Conservation (phyloP, 1,284 basidiomycete genomes). For the Ceratobasidium sp. region DNA sequence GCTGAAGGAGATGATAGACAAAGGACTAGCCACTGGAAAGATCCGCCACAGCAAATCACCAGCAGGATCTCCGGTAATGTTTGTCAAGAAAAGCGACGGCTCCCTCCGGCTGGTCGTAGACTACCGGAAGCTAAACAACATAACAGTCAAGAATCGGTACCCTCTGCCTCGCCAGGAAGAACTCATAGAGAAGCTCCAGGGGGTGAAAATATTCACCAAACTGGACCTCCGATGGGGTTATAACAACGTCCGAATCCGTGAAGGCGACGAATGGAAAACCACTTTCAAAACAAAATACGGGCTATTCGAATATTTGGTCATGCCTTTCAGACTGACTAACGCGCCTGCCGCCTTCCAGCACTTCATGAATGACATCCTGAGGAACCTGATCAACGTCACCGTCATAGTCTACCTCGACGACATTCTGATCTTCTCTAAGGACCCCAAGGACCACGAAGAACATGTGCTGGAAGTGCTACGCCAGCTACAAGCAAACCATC, state of each 20-base stretch:
- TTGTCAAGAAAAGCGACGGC: conserved; percentile 56
- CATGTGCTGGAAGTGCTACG: conserved; percentile 30
- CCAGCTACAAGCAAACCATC: not conserved
- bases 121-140: conserved; percentile 59
- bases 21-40: conserved; percentile 8
- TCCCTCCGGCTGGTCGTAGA: conserved; percentile 58
- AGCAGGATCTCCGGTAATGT: not conserved
- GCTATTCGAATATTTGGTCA: conserved; percentile 56
- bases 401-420: conserved; percentile 45
- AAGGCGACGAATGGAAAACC: conserved; percentile 55
- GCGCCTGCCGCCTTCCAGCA: conserved; percentile 56
- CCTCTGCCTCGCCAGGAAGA: conserved; percentile 50
- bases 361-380: conserved; percentile 47
- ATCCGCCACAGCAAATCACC: conserved; percentile 22
- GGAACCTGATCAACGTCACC: conserved; percentile 22
- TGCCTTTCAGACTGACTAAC: conserved; percentile 51
- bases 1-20: conserved; percentile 22
- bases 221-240: conserved; percentile 53
- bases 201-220: conserved; percentile 52
- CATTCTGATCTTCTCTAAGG: conserved; percentile 40
- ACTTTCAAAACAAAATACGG: conserved; percentile 56
- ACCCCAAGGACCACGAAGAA: not conserved
- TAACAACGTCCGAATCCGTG: conserved; percentile 52
- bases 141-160: conserved; percentile 47
- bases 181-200: conserved; percentile 50